A percentile compares a stretch with the other conserved stretches of the same genome.
Evolutionary conservation across 2,329 filamentous ascomycete genomes (phyloP).

Genomic region (Lachnellula hyalina): DNA sequence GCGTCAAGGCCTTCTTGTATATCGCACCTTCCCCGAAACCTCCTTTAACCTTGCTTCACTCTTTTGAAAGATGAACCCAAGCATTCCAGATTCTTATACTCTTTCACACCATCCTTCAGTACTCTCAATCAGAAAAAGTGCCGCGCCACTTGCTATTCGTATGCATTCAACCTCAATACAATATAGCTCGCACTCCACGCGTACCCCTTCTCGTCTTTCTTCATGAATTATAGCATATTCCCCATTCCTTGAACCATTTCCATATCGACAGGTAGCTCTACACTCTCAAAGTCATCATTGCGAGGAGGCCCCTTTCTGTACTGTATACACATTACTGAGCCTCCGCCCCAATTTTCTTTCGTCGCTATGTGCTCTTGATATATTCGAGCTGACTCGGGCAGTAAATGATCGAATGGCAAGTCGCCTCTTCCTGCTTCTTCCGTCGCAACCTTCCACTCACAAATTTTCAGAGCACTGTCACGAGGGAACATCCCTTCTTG

Average conservation of each 20-base stretch:
- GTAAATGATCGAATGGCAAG: neutral
- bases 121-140: too few species aligned
- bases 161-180: too few species aligned
- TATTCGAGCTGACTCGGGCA: conserved; percentile 12
- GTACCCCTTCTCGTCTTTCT: neutral
- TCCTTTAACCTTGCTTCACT: too few species aligned
- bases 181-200: too few species aligned
- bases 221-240: neutral
- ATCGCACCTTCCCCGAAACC: too few species aligned
- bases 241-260: neutral
- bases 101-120: too few species aligned
- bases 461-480: conserved; percentile 28
- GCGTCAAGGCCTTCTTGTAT: too few species aligned
- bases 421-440: conserved; percentile 30
- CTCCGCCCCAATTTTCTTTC: neutral
- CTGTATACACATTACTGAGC: neutral
- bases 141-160: too few species aligned
- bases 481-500: conserved; percentile 19
- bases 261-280: neutral
- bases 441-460: conserved; percentile 33
- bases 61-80: too few species aligned
- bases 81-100: too few species aligned
- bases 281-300: neutral
- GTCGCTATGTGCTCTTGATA: conserved; percentile 4
- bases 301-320: neutral